Percentiles rank a stretch among this genome's conserved stretches.
These are phyloP conservation scores for Xylaria polymorpha DNA, from an alignment of 2,329 filamentous ascomycete genomes.

Conservation along the genomic window DNA sequence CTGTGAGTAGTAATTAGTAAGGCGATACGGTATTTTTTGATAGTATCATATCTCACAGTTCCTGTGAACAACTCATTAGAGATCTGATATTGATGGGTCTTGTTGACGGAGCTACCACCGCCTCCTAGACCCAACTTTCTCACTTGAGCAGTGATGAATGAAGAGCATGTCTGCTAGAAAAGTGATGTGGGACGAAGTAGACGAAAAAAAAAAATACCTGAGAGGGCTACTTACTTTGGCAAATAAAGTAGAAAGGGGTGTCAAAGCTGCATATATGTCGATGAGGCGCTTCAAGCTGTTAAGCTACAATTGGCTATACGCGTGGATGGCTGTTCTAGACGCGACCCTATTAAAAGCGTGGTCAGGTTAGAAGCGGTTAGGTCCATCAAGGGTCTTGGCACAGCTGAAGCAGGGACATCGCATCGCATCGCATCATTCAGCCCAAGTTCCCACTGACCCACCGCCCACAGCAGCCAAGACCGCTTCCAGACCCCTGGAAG, in stretches of 20 bases:
- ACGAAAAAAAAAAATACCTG: not conserved
- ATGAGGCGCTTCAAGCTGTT: slow-evolving; percentile 17
- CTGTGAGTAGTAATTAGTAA: not conserved
- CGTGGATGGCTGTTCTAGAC: slow-evolving; percentile 39
- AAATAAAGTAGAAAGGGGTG: not conserved
- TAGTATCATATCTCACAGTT: not conserved
- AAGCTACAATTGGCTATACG: slow-evolving; percentile 26
- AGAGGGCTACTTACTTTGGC: slow-evolving; percentile 4
- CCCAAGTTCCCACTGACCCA: not conserved
- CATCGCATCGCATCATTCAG: too few relatives aligned
- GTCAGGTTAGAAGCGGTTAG: not conserved
- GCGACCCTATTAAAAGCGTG: slow-evolving; percentile 44
- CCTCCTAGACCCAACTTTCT: not conserved
- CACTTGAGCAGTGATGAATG: not conserved
- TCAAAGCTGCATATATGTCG: not conserved
- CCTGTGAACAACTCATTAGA: not conserved
- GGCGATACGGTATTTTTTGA: not conserved
- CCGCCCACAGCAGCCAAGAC: slow-evolving; percentile 5
- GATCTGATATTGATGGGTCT: not conserved
- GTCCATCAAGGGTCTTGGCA: not conserved
- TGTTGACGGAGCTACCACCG: not conserved
- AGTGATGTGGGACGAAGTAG: too few relatives aligned
- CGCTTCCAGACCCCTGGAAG: slow-evolving; percentile 2
- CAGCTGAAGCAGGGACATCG: not conserved
- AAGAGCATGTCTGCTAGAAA: not conserved